phyloP scores from a whole-genome alignment of 108 stramenopile genomes.

The Chaetoceros tenuissimus region DNA sequence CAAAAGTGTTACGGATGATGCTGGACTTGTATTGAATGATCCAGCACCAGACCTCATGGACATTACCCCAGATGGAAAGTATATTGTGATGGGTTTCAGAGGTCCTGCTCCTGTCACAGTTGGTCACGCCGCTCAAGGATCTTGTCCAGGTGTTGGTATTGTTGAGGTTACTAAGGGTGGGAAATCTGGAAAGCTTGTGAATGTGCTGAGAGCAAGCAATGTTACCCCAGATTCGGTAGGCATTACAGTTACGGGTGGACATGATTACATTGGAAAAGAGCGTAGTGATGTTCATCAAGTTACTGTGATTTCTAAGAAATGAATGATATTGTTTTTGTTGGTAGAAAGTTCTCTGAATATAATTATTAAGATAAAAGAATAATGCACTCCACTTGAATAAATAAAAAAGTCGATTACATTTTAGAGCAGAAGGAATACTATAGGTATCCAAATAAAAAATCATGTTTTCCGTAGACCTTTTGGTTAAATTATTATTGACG shows the following conservation, averaged over 20 bases:
- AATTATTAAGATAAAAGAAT: too few relatives aligned
- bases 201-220: conserved; percentile 26
- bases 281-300: conserved; percentile 21
- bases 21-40: conserved; percentile 8
- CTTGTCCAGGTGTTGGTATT: conserved; percentile 28
- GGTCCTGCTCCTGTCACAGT: conserved; percentile 24
- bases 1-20: conserved; percentile 9
- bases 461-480: too few relatives aligned
- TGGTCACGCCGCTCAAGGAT: conserved; percentile 23
- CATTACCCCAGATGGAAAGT: conserved; percentile 26
- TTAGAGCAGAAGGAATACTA: too few relatives aligned
- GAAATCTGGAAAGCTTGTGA: conserved; percentile 12
- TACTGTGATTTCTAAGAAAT: conserved; percentile 6
- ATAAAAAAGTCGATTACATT: too few relatives aligned
- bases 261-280: conserved; percentile 16
- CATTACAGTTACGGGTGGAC: conserved; percentile 12
- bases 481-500: too few relatives aligned
- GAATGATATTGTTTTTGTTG: background rate
- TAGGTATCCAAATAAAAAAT: too few relatives aligned
- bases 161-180: conserved; percentile 16
- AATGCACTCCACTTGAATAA: too few relatives aligned
- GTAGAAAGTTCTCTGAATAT: too few relatives aligned
- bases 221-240: conserved; percentile 1
- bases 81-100: conserved; percentile 18
- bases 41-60: conserved; percentile 14